phyloP scores from a whole-genome alignment of 2,329 filamentous ascomycete species.

The Cladosporium sphaerospermum region DNA sequence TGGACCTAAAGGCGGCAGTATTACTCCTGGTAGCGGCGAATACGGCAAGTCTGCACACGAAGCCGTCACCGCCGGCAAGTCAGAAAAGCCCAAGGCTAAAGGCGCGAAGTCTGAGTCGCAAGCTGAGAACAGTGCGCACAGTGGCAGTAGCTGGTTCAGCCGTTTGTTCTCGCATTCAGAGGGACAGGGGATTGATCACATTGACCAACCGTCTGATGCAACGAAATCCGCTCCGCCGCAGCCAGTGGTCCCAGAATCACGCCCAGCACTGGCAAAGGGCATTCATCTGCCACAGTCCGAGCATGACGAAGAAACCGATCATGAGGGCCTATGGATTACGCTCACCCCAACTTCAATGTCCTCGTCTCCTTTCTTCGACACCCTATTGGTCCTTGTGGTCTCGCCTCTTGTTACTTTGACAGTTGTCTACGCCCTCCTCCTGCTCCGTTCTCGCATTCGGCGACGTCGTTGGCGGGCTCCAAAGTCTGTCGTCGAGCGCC shows the following conservation, averaged over 20 bases:
- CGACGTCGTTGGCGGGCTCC: constrained; percentile 92
- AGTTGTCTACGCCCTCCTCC: constrained; percentile 81
- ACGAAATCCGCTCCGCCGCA: not conserved
- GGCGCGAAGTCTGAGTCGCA: constrained; percentile 13
- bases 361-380: constrained; percentile 90
- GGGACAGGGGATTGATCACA: not conserved
- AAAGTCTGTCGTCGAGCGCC: constrained; percentile 86
- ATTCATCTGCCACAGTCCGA: constrained; percentile 6
- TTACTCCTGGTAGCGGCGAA: constrained; percentile 66
- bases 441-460: constrained; percentile 82
- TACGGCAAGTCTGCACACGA: constrained; percentile 46
- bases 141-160: constrained; percentile 22
- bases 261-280: constrained; percentile 5
- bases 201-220: not conserved
- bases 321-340: constrained; percentile 91
- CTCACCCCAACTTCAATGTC: constrained; percentile 83
- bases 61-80: constrained; percentile 17
- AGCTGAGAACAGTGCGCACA: constrained; percentile 11
- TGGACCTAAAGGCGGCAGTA: constrained; percentile 57
- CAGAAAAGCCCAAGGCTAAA: constrained; percentile 10
- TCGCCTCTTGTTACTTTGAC: constrained; percentile 89
- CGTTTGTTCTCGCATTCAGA: constrained; percentile 17
- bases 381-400: constrained; percentile 89
- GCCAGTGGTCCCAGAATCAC: not conserved
- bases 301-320: constrained; percentile 26